phyloP scores from a whole-genome alignment of 208 protist species.

The Leishmania mexicana region DNA sequence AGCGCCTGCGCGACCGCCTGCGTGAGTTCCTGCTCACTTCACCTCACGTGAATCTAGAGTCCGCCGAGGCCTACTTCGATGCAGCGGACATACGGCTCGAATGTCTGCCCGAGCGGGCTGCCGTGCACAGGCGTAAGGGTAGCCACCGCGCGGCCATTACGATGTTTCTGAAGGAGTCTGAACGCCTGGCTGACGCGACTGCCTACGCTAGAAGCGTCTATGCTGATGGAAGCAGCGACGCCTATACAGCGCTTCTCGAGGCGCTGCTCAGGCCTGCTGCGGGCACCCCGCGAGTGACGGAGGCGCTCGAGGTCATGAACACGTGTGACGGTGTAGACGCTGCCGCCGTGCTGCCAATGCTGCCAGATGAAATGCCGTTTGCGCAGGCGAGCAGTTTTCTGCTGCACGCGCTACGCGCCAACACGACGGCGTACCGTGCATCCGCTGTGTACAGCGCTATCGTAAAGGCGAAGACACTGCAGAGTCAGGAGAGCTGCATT shows the following conservation, averaged over 20 bases:
- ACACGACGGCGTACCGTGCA: constrained; percentile 30
- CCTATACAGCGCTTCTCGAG: constrained; percentile 42
- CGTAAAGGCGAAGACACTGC: constrained; percentile 28
- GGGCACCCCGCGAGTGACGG: constrained; percentile 22
- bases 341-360: constrained; percentile 53
- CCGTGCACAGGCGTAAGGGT: constrained; percentile 61
- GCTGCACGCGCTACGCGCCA: constrained; percentile 43
- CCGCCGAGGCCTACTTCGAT: constrained; percentile 44
- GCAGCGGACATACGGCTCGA: constrained; percentile 27
- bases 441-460: constrained; percentile 43
- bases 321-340: constrained; percentile 48
- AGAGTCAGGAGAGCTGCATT: constrained; percentile 25
- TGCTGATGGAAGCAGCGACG: constrained; percentile 39
- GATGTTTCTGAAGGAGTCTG: constrained; percentile 65
- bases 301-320: constrained; percentile 53
- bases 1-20: constrained; percentile 29
- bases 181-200: constrained; percentile 43
- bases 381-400: constrained; percentile 49
- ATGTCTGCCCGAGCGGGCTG: constrained; percentile 49
- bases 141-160: constrained; percentile 54
- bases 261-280: constrained; percentile 32
- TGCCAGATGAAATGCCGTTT: constrained; percentile 61
- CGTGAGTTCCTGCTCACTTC: constrained; percentile 54
- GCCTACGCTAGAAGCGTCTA: constrained; percentile 53
- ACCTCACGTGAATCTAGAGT: constrained; percentile 30